Evolutionary conservation across 192 early-diverging fungal genomes (phyloP).

Genomic region (Mortierella hygrophila): DNA sequence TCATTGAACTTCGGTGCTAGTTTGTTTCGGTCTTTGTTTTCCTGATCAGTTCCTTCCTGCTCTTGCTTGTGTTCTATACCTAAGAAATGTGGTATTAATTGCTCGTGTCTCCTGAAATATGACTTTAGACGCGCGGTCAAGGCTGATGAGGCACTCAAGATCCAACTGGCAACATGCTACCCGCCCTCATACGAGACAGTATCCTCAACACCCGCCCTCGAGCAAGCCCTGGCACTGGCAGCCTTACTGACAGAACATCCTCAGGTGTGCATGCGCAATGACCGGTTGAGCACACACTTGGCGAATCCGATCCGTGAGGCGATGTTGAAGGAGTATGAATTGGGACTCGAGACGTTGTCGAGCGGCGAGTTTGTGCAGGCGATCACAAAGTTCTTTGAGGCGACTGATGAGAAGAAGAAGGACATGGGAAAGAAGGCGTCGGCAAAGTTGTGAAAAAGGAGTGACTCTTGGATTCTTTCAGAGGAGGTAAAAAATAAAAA

Average conservation of each 20-base stretch:
- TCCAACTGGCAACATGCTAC: constrained; percentile 50
- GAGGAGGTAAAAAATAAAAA: no score
- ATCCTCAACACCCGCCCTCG: constrained; percentile 36
- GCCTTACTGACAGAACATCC: constrained; percentile 52
- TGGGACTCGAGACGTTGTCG: constrained; percentile 50
- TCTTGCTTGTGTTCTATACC: background rate
- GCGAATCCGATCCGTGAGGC: constrained; percentile 53
- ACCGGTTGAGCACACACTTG: constrained; percentile 50
- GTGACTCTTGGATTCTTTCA: background rate
- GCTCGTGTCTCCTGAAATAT: background rate
- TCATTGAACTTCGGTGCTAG: background rate
- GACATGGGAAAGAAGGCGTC: background rate
- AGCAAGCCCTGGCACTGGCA: constrained; percentile 52
- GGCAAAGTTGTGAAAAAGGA: constrained; percentile 6
- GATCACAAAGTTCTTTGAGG: constrained; percentile 39
- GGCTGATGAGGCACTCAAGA: constrained; percentile 53
- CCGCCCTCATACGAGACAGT: constrained; percentile 44
- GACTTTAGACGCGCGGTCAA: constrained; percentile 54
- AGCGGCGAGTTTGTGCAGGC: constrained; percentile 55
- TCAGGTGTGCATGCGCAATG: constrained; percentile 60
- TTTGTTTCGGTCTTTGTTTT: background rate
- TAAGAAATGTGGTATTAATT: background rate
- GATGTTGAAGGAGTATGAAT: constrained; percentile 55
- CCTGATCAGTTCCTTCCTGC: background rate
- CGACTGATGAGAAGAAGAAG: constrained; percentile 16